Conservation (phyloP, 495 filamentous ascomycete genomes). For the Xylaria venustula region DNA sequence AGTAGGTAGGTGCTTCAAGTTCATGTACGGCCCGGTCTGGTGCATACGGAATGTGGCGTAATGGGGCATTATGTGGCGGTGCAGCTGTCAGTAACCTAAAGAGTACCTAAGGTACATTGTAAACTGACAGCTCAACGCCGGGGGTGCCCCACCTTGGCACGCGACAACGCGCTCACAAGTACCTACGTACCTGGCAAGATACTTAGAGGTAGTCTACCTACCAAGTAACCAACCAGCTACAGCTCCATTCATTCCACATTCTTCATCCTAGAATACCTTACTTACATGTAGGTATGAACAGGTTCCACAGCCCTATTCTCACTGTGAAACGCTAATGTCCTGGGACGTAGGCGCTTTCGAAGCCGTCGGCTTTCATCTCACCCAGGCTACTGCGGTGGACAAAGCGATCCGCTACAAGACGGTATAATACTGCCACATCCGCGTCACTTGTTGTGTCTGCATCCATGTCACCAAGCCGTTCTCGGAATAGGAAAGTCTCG, state of each 20-base stretch:
- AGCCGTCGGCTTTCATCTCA: background rate
- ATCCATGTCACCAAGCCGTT: slow-evolving; percentile 7
- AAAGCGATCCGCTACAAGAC: slow-evolving; percentile 3
- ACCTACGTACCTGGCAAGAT: no score
- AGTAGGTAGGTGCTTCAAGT: no score
- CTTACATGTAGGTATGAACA: background rate
- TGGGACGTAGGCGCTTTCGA: background rate
- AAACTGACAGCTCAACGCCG: background rate
- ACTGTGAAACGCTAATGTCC: background rate
- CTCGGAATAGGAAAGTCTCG: slow-evolving; percentile 9
- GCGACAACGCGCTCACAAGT: slow-evolving; percentile 13
- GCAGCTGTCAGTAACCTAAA: no score
- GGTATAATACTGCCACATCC: background rate
- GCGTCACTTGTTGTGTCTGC: background rate
- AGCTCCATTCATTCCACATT: background rate
- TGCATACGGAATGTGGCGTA: no score
- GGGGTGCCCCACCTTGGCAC: background rate
- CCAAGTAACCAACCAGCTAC: background rate
- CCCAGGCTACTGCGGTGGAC: background rate
- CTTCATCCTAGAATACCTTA: background rate
- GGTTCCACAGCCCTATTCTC: background rate
- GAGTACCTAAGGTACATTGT: background rate
- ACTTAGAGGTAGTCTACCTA: background rate
- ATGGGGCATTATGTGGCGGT: no score
- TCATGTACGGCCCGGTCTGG: no score